Conservation (phyloP, 2,329 filamentous ascomycete genomes). For the Monosporascus cannonballus region DNA sequence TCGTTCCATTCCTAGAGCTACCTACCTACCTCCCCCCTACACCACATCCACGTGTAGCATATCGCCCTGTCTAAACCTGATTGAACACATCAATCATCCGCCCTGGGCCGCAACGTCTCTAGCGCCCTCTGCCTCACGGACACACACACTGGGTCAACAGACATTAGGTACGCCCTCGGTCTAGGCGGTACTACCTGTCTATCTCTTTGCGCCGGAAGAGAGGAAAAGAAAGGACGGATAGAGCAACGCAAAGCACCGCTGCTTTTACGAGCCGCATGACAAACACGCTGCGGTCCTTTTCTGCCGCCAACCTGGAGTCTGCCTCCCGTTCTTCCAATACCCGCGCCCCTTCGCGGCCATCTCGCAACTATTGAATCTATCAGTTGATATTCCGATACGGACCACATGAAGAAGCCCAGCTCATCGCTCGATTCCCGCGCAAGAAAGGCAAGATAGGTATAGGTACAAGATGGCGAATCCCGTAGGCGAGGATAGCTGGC, state of each 20-base stretch:
- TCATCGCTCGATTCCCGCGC: background rate
- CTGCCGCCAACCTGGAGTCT: background rate
- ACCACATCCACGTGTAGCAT: no score
- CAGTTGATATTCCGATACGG: background rate
- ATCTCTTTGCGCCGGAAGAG: background rate
- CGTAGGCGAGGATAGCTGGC: conserved; percentile 71
- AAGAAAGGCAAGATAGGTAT: background rate
- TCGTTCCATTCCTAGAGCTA: no score
- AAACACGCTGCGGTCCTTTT: background rate
- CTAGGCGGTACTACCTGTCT: no score
- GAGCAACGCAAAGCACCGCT: no score
- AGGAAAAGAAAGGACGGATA: no score
- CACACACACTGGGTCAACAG: no score
- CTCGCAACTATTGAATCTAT: background rate
- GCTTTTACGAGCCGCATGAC: background rate
- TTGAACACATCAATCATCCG: no score
- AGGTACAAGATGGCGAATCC: conserved; percentile 42
- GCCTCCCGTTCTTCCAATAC: background rate
- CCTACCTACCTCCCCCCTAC: no score
- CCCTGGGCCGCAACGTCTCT: no score
- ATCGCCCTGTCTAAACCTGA: no score
- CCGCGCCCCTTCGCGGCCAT: background rate
- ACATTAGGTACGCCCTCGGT: no score
- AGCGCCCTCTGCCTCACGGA: no score
- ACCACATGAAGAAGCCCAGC: background rate